Conservation (phyloP, 2,329 filamentous ascomycete genomes). For the Neoscytalidium dimidiatum region DNA sequence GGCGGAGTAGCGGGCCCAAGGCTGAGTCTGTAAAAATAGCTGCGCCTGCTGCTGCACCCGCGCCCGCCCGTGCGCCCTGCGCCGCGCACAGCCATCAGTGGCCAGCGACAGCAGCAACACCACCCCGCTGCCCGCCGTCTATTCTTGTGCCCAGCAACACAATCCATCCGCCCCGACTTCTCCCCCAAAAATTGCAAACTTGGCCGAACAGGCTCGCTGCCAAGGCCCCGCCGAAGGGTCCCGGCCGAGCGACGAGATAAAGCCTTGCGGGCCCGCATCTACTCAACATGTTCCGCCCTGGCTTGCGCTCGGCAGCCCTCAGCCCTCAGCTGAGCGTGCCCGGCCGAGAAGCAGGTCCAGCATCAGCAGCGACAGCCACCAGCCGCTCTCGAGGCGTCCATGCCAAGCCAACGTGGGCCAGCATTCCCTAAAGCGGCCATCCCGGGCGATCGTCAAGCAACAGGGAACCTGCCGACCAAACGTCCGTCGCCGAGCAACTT, state of each 20-base stretch:
- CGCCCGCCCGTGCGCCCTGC: neutral
- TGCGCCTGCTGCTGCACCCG: neutral
- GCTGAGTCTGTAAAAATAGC: constrained; percentile 16
- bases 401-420: neutral
- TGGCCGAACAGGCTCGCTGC: neutral
- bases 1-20: too few species aligned
- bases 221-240: neutral
- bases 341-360: neutral
- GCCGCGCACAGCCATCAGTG: neutral
- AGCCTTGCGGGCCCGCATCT: neutral
- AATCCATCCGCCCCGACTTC: neutral
- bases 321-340: neutral
- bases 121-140: neutral
- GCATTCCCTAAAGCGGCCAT: neutral
- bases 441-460: neutral
- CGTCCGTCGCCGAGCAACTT: neutral
- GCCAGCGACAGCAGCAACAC: too few species aligned
- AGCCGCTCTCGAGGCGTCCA: neutral
- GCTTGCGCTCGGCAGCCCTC: neutral
- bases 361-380: neutral
- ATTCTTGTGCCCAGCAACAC: constrained; percentile 3
- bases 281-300: neutral
- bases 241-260: neutral
- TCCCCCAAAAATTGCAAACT: neutral
- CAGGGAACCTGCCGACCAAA: neutral